Conservation (phyloP, 257 asterid genomes). For the Datura wrightii region DNA sequence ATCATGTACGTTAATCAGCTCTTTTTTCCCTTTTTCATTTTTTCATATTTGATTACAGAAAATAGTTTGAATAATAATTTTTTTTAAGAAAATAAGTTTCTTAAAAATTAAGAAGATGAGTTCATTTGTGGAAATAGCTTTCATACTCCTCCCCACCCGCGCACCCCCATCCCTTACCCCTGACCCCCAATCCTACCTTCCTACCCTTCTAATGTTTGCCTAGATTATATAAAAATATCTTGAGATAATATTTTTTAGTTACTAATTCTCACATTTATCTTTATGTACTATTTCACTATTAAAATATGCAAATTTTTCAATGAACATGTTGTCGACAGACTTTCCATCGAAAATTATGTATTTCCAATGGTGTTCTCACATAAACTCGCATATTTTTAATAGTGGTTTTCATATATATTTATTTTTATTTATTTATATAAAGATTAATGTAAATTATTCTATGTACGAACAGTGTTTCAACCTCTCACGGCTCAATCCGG, state of each 20-base stretch:
- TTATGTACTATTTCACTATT: too few relatives aligned
- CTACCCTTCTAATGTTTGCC: too few relatives aligned
- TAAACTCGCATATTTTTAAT: neutral
- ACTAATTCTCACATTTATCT: neutral
- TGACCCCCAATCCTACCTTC: too few relatives aligned
- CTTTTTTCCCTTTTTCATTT: neutral
- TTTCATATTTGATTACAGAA: too few relatives aligned
- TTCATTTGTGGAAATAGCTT: too few relatives aligned
- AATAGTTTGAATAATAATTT: too few relatives aligned
- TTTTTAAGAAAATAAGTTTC: too few relatives aligned
- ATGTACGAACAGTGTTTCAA: neutral
- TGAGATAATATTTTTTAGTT: neutral
- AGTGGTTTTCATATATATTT: neutral
- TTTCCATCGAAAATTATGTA: neutral
- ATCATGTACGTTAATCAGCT: neutral
- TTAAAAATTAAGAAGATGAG: too few relatives aligned
- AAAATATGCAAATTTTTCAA: too few relatives aligned
- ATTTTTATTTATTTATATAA: neutral
- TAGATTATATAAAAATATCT: too few relatives aligned
- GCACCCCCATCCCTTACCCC: too few relatives aligned
- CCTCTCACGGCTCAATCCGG: neutral
- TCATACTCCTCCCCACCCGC: too few relatives aligned
- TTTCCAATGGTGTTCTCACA: neutral
- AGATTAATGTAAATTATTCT: neutral
- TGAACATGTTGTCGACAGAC: neutral